These are phyloP conservation scores for Saccharomycopsis hybrid DNA, from an alignment of 1,139 yeast species.

Conservation along the genomic window DNA sequence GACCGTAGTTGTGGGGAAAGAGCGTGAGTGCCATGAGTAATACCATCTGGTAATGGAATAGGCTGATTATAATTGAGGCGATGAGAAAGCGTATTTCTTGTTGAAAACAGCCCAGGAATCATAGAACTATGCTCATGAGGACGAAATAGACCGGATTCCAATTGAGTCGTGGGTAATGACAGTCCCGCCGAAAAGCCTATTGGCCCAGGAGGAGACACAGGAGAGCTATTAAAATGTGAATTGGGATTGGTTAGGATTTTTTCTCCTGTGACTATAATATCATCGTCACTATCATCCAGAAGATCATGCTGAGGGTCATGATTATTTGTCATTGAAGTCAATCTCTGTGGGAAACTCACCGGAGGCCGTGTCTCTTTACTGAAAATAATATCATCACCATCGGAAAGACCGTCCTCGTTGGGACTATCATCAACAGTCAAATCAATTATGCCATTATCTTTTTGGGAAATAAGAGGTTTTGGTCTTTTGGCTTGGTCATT, in stretches of 20 bases:
- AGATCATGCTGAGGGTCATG: too few relatives aligned
- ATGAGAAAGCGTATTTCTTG: too few relatives aligned
- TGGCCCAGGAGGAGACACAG: too few relatives aligned
- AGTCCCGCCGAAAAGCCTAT: too few relatives aligned
- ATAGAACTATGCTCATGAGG: neutral
- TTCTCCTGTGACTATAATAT: constrained; percentile 13
- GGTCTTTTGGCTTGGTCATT: neutral
- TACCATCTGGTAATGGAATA: constrained; percentile 9
- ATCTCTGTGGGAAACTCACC: too few relatives aligned
- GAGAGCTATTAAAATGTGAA: too few relatives aligned
- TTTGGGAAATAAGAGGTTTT: neutral
- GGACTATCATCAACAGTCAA: neutral
- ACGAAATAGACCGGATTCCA: too few relatives aligned
- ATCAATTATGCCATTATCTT: too few relatives aligned
- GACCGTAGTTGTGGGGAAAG: neutral
- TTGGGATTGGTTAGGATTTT: neutral
- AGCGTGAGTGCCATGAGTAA: constrained; percentile 3
- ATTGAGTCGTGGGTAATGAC: too few relatives aligned
- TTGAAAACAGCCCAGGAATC: neutral
- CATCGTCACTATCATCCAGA: constrained; percentile 12
- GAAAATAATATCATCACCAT: constrained; percentile 5
- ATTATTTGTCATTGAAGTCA: too few relatives aligned
- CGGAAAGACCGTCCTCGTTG: neutral
- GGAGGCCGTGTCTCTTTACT: neutral
- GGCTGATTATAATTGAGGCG: constrained; percentile 14